phyloP scores from a whole-genome alignment of 306 rosid genomes.

The Vicia villosa region DNA sequence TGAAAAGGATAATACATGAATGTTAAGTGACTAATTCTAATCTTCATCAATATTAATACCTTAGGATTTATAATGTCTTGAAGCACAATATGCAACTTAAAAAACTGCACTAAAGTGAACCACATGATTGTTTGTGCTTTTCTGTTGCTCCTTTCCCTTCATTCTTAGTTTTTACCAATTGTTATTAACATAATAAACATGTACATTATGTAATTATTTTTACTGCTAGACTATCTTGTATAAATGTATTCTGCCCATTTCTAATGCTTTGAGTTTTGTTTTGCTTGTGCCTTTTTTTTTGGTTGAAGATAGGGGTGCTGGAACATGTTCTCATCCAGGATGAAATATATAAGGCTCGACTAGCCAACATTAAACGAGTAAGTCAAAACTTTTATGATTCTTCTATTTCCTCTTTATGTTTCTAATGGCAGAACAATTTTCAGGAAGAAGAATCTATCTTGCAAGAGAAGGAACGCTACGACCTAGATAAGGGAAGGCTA shows the following conservation, averaged over 20 bases:
- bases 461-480: conserved; percentile 95
- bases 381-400: conserved; percentile 37
- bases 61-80: too few species aligned
- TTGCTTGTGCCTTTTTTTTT: conserved; percentile 23
- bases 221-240: conserved; percentile 25
- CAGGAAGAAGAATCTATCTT: conserved; percentile 87
- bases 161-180: conserved; percentile 24
- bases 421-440: conserved; percentile 30
- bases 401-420: conserved; percentile 28
- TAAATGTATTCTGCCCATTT: conserved; percentile 17
- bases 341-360: conserved; percentile 87
- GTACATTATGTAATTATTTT: neutral
- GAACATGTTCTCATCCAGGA: conserved; percentile 84
- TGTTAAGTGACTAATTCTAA: too few species aligned
- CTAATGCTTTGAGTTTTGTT: conserved; percentile 29
- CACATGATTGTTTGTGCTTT: neutral
- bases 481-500: conserved; percentile 91
- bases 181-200: neutral
- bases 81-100: too few species aligned
- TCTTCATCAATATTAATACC: too few species aligned
- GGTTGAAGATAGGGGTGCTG: conserved; percentile 75
- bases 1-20: too few species aligned
- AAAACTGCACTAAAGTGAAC: neutral
- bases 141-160: neutral
- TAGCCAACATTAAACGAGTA: conserved; percentile 94